These are phyloP conservation scores for Heterobasidion annosum DNA, from an alignment of 1,284 basidiomycete species.

Conservation along the genomic window DNA sequence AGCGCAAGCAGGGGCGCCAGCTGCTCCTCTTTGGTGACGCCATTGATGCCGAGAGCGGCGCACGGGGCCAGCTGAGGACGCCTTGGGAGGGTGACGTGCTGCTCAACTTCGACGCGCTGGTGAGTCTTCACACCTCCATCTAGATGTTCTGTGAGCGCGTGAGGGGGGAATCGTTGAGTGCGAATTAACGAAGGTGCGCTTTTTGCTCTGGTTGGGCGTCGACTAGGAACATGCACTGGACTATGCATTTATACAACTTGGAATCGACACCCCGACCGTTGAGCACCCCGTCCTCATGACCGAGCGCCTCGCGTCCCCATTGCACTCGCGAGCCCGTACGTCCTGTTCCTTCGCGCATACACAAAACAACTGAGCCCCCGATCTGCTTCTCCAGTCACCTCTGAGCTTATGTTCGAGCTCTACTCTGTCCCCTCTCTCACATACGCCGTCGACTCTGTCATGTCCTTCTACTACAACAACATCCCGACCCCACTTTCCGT, in stretches of 20 bases:
- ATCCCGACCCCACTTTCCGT: conserved; percentile 21
- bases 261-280: conserved; percentile 72
- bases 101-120: conserved; percentile 85
- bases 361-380: no score
- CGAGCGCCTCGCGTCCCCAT: conserved; percentile 83
- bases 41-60: conserved; percentile 76
- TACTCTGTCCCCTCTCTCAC: conserved; percentile 84
- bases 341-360: conserved; percentile 11
- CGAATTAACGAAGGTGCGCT: neutral
- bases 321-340: conserved; percentile 82
- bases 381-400: conserved; percentile 56
- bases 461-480: conserved; percentile 84
- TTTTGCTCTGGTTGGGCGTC: conserved; percentile 1
- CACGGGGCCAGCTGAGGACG: conserved; percentile 66
- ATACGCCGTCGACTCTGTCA: conserved; percentile 88
- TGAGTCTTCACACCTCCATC: conserved; percentile 31
- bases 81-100: conserved; percentile 91
- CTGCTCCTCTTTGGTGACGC: conserved; percentile 81
- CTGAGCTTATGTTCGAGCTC: conserved; percentile 94
- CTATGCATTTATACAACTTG: conserved; percentile 84
- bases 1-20: conserved; percentile 74
- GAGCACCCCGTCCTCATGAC: conserved; percentile 93
- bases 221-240: conserved; percentile 90
- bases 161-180: neutral
- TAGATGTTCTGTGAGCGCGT: neutral